A percentile compares a stretch with the other conserved stretches of the same genome.
These are phyloP conservation scores for Candida peoriensis DNA, from an alignment of 805 yeast genomes.

Conservation along the genomic window DNA sequence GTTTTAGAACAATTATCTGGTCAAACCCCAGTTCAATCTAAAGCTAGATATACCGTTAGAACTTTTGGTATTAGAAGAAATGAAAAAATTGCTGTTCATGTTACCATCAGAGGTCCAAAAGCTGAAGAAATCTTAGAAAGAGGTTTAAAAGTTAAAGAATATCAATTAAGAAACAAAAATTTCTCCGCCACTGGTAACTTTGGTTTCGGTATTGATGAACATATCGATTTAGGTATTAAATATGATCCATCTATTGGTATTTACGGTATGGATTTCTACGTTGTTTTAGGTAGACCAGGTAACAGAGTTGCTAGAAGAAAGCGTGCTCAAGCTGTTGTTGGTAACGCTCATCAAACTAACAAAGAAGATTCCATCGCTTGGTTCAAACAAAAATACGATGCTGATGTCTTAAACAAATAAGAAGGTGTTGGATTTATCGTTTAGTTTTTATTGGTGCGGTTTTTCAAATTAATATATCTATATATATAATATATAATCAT, in stretches of 20 bases:
- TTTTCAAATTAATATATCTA: too few relatives aligned
- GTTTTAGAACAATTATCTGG: slow-evolving; percentile 99
- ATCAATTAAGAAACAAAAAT: slow-evolving; percentile 91
- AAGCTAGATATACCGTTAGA: slow-evolving; percentile 99
- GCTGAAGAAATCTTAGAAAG: slow-evolving; percentile 99
- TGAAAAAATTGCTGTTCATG: slow-evolving; percentile 99
- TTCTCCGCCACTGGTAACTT: slow-evolving; percentile 99
- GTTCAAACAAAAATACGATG: slow-evolving; percentile 99
- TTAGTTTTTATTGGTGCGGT: neutral
- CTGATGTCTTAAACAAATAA: slow-evolving; percentile 87
- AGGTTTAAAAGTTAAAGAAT: slow-evolving; percentile 99
- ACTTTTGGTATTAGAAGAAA: slow-evolving; percentile 99
- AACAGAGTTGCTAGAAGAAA: slow-evolving; percentile 98
- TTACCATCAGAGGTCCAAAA: slow-evolving; percentile 99
- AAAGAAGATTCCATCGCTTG: slow-evolving; percentile 94
- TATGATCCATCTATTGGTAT: slow-evolving; percentile 99
- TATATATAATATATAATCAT: too few relatives aligned
- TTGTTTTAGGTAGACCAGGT: slow-evolving; percentile 99
- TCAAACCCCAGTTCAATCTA: slow-evolving; percentile 99
- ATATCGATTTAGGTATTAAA: slow-evolving; percentile 99
- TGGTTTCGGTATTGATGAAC: slow-evolving; percentile 99
- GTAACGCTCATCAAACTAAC: slow-evolving; percentile 87
- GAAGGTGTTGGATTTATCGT: too few relatives aligned
- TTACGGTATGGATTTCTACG: slow-evolving; percentile 99
- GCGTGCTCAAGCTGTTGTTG: slow-evolving; percentile 85